Evolutionary conservation across 1,284 basidiomycete species (phyloP).

Genomic region (Cutaneotrichosporon mucoides): DNA sequence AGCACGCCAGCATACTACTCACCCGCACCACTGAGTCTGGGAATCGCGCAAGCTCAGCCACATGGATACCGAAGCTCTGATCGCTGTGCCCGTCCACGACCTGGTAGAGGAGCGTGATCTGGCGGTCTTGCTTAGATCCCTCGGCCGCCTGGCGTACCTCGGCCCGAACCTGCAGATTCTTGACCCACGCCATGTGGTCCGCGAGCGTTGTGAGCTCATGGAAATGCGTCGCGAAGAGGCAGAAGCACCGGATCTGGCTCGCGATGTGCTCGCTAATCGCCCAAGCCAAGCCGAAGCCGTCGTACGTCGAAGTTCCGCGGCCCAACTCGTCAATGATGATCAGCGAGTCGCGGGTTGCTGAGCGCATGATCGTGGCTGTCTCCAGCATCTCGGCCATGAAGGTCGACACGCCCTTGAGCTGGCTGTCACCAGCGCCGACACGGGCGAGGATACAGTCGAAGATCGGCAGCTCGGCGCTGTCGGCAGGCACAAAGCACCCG

Average conservation of each 20-base stretch:
- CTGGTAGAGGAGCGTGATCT: constrained; percentile 92
- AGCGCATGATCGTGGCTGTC: constrained; percentile 92
- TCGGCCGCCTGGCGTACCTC: constrained; percentile 63
- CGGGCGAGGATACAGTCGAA: constrained; percentile 96
- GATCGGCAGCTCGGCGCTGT: constrained; percentile 77
- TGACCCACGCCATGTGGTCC: constrained; percentile 78
- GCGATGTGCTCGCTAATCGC: constrained; percentile 99
- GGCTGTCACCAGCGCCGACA: constrained; percentile 96
- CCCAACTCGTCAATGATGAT: constrained; percentile 99
- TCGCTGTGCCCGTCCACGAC: constrained; percentile 91
- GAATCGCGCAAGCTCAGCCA: constrained; percentile 93
- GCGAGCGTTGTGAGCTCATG: constrained; percentile 93
- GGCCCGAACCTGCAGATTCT: constrained; percentile 93
- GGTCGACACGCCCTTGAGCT: constrained; percentile 94
- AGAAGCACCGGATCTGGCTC: constrained; percentile 83
- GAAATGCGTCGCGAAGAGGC: constrained; percentile 96
- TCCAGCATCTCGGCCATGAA: constrained; percentile 98
- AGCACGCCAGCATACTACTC: constrained; percentile 17
- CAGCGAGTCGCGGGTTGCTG: constrained; percentile 85
- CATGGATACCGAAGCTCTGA: constrained; percentile 98
- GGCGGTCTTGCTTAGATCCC: constrained; percentile 61
- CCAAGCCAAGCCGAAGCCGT: constrained; percentile 98
- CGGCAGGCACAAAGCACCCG: constrained; percentile 91
- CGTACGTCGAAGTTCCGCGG: constrained; percentile 96
- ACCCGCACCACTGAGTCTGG: constrained; percentile 90